A percentile compares a stretch with the other conserved stretches of the same genome.
Conservation (phyloP, 2,329 filamentous ascomycete genomes). For the Scytalidium lignicola region DNA sequence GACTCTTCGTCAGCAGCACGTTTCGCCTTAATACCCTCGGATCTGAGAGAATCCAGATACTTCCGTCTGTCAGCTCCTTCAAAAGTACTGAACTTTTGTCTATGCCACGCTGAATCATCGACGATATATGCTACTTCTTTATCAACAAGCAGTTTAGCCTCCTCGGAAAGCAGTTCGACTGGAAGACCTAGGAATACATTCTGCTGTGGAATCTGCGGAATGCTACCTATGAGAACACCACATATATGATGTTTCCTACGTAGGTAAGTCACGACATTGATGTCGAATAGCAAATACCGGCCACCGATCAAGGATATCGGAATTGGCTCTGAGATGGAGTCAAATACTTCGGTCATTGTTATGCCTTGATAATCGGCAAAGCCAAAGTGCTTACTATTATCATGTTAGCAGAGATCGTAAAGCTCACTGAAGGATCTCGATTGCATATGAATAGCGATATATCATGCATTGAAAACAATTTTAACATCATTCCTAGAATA, state of each 20-base stretch:
- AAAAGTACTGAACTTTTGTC: slow-evolving; percentile 54
- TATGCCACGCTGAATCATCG: slow-evolving; percentile 72
- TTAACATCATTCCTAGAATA: slow-evolving; percentile 40
- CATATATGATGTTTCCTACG: slow-evolving; percentile 79
- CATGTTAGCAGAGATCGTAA: not conserved
- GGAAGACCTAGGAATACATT: slow-evolving; percentile 90
- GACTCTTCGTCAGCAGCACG: slow-evolving; percentile 27
- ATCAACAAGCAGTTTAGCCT: slow-evolving; percentile 75
- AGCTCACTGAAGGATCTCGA: not conserved
- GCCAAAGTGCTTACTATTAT: not conserved
- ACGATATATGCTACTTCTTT: slow-evolving; percentile 72
- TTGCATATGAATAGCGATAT: slow-evolving; percentile 22
- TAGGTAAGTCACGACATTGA: slow-evolving; percentile 70
- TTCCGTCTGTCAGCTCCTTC: slow-evolving; percentile 51
- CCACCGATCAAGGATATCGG: slow-evolving; percentile 76
- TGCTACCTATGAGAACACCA: slow-evolving; percentile 78
- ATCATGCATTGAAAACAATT: slow-evolving; percentile 46
- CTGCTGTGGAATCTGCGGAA: slow-evolving; percentile 90
- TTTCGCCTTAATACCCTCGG: slow-evolving; percentile 41
- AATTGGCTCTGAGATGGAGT: slow-evolving; percentile 46
- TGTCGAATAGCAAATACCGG: slow-evolving; percentile 86
- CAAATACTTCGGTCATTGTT: slow-evolving; percentile 13
- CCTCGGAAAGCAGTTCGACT: slow-evolving; percentile 84
- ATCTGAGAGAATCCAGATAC: slow-evolving; percentile 55
- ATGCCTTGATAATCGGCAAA: not conserved